A percentile compares a stretch with the other conserved stretches of the same genome.
phyloP scores from a whole-genome alignment of 2,329 filamentous ascomycete genomes.

The Leptographium galeiforme region DNA sequence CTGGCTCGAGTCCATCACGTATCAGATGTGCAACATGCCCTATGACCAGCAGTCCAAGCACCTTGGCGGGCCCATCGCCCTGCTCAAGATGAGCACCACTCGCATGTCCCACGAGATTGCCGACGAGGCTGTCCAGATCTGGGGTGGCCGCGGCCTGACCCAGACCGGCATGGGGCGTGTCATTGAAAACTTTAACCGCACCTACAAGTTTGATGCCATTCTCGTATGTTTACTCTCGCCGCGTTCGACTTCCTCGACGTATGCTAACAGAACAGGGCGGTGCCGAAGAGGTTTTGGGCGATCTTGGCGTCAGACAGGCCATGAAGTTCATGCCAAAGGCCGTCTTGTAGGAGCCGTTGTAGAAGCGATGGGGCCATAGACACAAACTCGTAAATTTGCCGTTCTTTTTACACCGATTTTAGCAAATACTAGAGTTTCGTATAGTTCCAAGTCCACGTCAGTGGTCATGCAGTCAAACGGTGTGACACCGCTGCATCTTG shows the following conservation, averaged over 20 bases:
- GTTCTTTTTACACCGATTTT: too few species aligned
- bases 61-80: conserved; percentile 67
- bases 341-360: conserved; percentile 43
- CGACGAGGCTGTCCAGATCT: conserved; percentile 74
- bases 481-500: too few species aligned
- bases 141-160: conserved; percentile 68
- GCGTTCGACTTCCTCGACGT: not conserved
- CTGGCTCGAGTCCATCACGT: conserved; percentile 73
- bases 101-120: conserved; percentile 70
- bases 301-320: conserved; percentile 72
- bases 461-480: too few species aligned
- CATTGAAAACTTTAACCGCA: conserved; percentile 74
- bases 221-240: conserved; percentile 21
- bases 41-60: conserved; percentile 63
- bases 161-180: conserved; percentile 71
- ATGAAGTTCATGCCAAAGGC: conserved; percentile 76
- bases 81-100: conserved; percentile 69
- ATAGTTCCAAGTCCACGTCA: too few species aligned
- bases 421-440: too few species aligned
- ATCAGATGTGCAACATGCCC: conserved; percentile 78
- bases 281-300: conserved; percentile 69
- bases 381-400: too few species aligned
- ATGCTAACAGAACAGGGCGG: conserved; percentile 37
- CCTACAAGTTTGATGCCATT: conserved; percentile 70
- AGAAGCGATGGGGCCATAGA: too few species aligned